These are phyloP conservation scores for Fraxinus albicans DNA, from an alignment of 305 asterid genomes.

Conservation along the genomic window DNA sequence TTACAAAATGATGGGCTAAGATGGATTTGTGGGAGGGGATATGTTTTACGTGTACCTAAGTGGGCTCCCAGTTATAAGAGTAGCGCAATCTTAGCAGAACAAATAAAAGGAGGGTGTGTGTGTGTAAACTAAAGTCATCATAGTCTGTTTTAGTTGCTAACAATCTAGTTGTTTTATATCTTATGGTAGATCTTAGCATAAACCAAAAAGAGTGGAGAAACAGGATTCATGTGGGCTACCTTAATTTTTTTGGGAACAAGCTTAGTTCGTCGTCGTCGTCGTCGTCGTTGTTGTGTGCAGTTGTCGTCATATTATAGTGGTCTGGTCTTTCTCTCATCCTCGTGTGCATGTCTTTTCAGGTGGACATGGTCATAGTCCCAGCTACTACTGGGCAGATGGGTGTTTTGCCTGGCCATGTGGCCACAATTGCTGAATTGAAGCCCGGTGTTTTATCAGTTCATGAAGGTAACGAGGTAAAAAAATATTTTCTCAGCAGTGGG, in stretches of 20 bases:
- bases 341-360: conserved; percentile 37
- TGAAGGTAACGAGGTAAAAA: conserved; percentile 68
- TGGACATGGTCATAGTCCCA: conserved; percentile 89
- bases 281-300: not conserved
- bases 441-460: conserved; percentile 77
- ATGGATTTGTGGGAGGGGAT: not conserved
- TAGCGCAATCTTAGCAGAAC: not conserved
- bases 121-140: not conserved
- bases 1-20: not conserved
- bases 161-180: not conserved
- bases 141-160: not conserved
- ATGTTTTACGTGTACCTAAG: not conserved
- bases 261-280: not conserved
- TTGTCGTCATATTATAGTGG: not conserved
- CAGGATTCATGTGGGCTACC: not conserved
- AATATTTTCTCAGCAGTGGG: conserved; percentile 49
- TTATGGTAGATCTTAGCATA: not conserved
- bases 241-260: not conserved
- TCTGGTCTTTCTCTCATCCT: not conserved
- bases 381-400: conserved; percentile 95
- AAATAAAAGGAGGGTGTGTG: not conserved
- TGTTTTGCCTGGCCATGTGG: conserved; percentile 90
- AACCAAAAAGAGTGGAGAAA: not conserved
- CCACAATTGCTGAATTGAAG: conserved; percentile 84
- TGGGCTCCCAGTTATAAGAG: not conserved